Evolutionary conservation across 1,284 basidiomycete genomes (phyloP), one percentile per base, ranked within the genome.

Genomic region (Puccinia triticina): DNA sequence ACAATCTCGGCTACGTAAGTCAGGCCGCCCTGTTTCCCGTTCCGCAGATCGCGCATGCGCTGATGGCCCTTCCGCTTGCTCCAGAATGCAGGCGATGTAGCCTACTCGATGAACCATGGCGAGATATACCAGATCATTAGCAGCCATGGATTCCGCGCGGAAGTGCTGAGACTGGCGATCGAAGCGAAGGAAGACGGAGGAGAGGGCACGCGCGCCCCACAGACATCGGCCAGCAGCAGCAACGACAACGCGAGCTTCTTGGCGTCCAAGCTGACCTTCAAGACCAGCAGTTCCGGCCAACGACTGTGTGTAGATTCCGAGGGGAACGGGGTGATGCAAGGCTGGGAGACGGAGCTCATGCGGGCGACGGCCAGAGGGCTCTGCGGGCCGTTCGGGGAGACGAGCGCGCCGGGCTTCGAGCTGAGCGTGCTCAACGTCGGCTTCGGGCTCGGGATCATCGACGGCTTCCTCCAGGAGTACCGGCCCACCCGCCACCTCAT

Each of bases 51-150:
- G n/a, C n/a, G n/a, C n/a, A n/a, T n/a, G n/a, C n/a, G n/a, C n/a
- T n/a, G n/a, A n/a, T n/a, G n/a, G n/a, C n/a, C n/a, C n/a, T n/a
- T n/a, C n/a, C n/a, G n/a, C n/a, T n/a, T n/a, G n/a, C n/a, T n/a
- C n/a, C n/a, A 93, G 85, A 95, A 93, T 8, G 93, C 95, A 0
- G 94, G 92, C 8, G 95, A 97, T 85, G 91, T 98, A 72, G 93
- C 94, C 5, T 88, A 95, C 61, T 95, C 94, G 7, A 89, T 93
- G 86, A 95, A 96, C 84, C 91, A 95, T 85, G 87, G 88, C 81
- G 88, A 88, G 59, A 92, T 92, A 34, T 97, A 96, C 87, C 90
- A 89, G 34, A 85, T 91, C 77, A 92, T 98, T 77, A 90, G 93
- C 26, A 92, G 95, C 87, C 93, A 95, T 83, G 95, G 94, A 8